Evolutionary conservation across 2,329 filamentous ascomycete species (phyloP), one percentile per base, ranked within the genome.

Genomic region (Thelonectria discophora): DNA sequence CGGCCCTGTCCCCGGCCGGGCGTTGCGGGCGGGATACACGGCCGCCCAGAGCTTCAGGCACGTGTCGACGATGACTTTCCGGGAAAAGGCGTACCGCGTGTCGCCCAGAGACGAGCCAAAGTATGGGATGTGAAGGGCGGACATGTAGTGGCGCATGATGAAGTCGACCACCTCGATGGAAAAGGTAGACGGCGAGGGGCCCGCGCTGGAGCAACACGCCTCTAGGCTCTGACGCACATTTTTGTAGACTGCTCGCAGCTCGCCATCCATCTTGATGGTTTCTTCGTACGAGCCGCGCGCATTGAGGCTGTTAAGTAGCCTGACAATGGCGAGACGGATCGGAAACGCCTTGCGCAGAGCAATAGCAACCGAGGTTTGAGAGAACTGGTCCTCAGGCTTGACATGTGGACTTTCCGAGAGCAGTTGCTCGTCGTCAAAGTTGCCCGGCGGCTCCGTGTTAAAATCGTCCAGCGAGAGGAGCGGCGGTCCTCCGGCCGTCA

Each of bases 41-140:
- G 76, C 66, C 37, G 69, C 73, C 79, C 82, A 86, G 1, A 83
- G 70, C 46, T 81, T 82, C 13, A 84, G 73, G 0, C 81, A 76
- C 0, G 76, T 76, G 7, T 88, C 85, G 6, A 84, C 64, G 0
- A 80, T 74, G 0, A 81, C 77, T 45, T 81, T 83, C 1, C 82
- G 73, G 0, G 85, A 85, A 61, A 80, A 86, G 0, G 83, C 81
- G 60, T 81, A 86, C 3, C 76, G 69, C 1, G 81, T 75, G 5
- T 84, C 76, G 0, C 72, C 71, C 2, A 80, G 71, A 1, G 80
- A 75, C 0, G 75, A 68, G 0, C 71, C 72, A 24, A 82, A 80
- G 67, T 80, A 87, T 0, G 84, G 83, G 2, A 84, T 76, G 67
- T 90, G 87, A 0, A 90, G 77, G 0, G 81, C 76, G 6, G 84